Conservation (phyloP, 2,329 filamentous ascomycete species). For the Xylaria multiplex region DNA sequence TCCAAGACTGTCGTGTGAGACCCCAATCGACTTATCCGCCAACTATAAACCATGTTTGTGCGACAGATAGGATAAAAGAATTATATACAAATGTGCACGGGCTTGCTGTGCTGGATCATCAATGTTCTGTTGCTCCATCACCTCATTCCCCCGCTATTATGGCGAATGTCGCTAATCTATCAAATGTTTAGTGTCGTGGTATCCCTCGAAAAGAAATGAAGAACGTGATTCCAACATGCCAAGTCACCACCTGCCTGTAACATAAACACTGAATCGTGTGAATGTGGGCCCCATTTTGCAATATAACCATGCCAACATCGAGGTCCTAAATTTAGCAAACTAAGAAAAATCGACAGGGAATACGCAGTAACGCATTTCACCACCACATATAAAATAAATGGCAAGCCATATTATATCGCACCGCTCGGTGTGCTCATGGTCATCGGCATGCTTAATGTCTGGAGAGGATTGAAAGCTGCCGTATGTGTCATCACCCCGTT, state of each 20-base stretch:
- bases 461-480: slow-evolving; percentile 65
- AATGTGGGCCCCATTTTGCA: slow-evolving; percentile 35
- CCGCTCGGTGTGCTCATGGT: slow-evolving; percentile 66
- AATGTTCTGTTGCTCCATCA: slow-evolving; percentile 21
- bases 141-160: slow-evolving; percentile 22
- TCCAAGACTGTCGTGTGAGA: slow-evolving; percentile 1
- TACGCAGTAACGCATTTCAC: slow-evolving; percentile 39
- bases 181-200: slow-evolving; percentile 45
- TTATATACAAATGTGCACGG: slow-evolving; percentile 47
- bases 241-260: slow-evolving; percentile 31
- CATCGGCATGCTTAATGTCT: slow-evolving; percentile 73
- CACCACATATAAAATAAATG: slow-evolving; percentile 38
- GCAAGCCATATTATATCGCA: slow-evolving; percentile 47
- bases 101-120: slow-evolving; percentile 30
- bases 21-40: slow-evolving; percentile 22
- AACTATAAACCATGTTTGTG: slow-evolving; percentile 31
- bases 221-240: slow-evolving; percentile 38
- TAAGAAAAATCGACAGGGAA: slow-evolving; percentile 39
- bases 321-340: slow-evolving; percentile 39
- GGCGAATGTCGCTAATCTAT: slow-evolving; percentile 42
- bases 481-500: slow-evolving; percentile 48
- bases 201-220: slow-evolving; percentile 43
- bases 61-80: slow-evolving; percentile 39
- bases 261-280: slow-evolving; percentile 35
- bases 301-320: slow-evolving; percentile 40